These are phyloP conservation scores for Verticillium zaregamsianum DNA, from an alignment of 2,329 filamentous ascomycete species.

Conservation along the genomic window DNA sequence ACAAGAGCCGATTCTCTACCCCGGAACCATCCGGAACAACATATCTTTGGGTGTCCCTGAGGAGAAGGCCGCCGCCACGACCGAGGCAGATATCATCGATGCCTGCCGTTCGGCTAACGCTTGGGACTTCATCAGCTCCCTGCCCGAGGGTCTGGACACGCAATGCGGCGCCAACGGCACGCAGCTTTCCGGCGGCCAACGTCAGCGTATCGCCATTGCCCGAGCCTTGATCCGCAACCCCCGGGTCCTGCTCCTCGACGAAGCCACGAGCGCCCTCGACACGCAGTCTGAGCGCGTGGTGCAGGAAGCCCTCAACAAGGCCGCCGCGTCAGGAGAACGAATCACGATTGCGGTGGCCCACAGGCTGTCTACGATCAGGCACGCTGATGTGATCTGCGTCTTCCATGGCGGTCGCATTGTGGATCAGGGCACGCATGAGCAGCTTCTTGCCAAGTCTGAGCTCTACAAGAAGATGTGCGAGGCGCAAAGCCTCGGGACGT, in stretches of 20 bases:
- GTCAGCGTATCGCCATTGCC: constrained; percentile 52
- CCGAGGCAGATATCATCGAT: constrained; percentile 30
- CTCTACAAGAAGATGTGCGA: constrained; percentile 28
- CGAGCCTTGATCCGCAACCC: constrained; percentile 49
- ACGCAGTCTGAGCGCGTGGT: constrained; percentile 20
- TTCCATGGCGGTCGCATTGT: constrained; percentile 52
- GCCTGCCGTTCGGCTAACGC: constrained; percentile 43
- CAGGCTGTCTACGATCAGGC: constrained; percentile 41
- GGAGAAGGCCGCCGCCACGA: constrained; percentile 16
- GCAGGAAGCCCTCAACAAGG: constrained; percentile 45
- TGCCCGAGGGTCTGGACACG: constrained; percentile 30
- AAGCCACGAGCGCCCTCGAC: constrained; percentile 54
- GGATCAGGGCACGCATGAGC: constrained; percentile 55
- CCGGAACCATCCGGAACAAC: constrained; percentile 51
- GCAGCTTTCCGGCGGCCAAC: constrained; percentile 50
- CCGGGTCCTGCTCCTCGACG: constrained; percentile 51
- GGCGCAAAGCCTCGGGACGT: constrained; percentile 1
- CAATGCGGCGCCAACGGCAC: constrained; percentile 12
- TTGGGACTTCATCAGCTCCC: constrained; percentile 45
- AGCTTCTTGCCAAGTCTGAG: constrained; percentile 44
- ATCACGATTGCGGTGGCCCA: constrained; percentile 64
- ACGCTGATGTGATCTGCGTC: constrained; percentile 56
- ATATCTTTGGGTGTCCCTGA: constrained; percentile 41
- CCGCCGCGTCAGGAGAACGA: constrained; percentile 26
- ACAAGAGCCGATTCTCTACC: constrained; percentile 9